phyloP scores from a whole-genome alignment of 2,329 filamentous ascomycete genomes.

The Scopulariopsis brevicaulis region DNA sequence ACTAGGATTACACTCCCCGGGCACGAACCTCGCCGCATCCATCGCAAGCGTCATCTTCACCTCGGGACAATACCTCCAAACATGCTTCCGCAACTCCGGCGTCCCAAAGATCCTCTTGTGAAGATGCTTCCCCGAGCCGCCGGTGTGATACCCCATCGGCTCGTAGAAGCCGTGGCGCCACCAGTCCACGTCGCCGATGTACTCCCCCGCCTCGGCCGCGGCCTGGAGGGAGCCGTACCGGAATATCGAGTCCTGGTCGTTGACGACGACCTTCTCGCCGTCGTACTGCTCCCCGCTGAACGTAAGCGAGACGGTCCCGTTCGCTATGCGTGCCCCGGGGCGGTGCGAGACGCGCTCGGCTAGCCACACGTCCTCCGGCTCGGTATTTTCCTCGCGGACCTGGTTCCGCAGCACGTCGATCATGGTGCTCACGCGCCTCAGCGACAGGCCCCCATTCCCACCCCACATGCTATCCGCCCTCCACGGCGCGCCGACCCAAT shows the following conservation, averaged over 20 bases:
- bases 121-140: constrained; percentile 32
- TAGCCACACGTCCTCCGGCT: constrained; percentile 47
- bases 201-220: constrained; percentile 17
- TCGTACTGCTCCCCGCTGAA: constrained; percentile 39
- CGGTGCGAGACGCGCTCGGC: constrained; percentile 37
- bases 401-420: constrained; percentile 38
- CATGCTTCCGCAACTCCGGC: constrained; percentile 31
- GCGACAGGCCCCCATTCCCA: constrained; percentile 39
- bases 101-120: constrained; percentile 36
- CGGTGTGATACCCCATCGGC: constrained; percentile 48
- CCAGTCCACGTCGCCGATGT: constrained; percentile 31
- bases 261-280: constrained; percentile 15
- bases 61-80: constrained; percentile 47
- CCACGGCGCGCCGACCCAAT: constrained; percentile 44
- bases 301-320: constrained; percentile 32
- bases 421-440: constrained; percentile 40
- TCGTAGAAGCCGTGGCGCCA: constrained; percentile 41
- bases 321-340: constrained; percentile 35
- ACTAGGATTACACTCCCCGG: constrained; percentile 29
- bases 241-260: constrained; percentile 10
- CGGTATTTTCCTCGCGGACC: constrained; percentile 25
- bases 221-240: constrained; percentile 14
- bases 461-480: constrained; percentile 26
- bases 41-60: constrained; percentile 45
- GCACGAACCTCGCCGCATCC: constrained; percentile 39